Percentiles rank a stretch among this genome's conserved stretches.
Evolutionary conservation across 1,284 basidiomycete genomes (phyloP).

Genomic region (Leccinum subspadiceum): DNA sequence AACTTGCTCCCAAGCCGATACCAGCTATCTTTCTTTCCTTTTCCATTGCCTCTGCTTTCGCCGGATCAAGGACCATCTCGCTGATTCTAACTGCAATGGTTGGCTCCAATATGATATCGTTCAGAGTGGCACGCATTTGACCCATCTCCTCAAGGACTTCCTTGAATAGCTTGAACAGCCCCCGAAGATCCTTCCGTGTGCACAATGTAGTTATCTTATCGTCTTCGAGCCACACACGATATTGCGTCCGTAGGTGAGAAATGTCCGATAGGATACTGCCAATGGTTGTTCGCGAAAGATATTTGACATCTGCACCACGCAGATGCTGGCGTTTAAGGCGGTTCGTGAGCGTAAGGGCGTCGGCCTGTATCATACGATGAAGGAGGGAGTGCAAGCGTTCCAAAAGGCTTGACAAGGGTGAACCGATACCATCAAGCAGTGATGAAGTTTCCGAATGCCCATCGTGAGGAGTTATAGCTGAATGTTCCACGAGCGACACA

Average conservation of each 20-base stretch:
- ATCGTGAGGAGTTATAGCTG: constrained; percentile 51
- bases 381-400: constrained; percentile 72
- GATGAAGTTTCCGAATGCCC: constrained; percentile 69
- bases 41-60: constrained; percentile 47
- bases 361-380: constrained; percentile 73
- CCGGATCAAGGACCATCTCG: constrained; percentile 66
- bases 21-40: constrained; percentile 31
- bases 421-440: constrained; percentile 49
- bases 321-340: constrained; percentile 91
- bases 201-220: constrained; percentile 64
- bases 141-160: constrained; percentile 86
- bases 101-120: constrained; percentile 91
- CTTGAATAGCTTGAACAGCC: constrained; percentile 81
- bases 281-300: constrained; percentile 85
- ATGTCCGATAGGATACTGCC: constrained; percentile 75
- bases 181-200: constrained; percentile 80
- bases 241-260: constrained; percentile 68
- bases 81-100: constrained; percentile 69
- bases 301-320: constrained; percentile 80
- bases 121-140: constrained; percentile 78
- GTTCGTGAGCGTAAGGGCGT: constrained; percentile 85
- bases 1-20: constrained; percentile 41
- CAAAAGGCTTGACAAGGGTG: constrained; percentile 60
- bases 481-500: constrained; percentile 38
- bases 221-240: constrained; percentile 72